phyloP scores from a whole-genome alignment of 2,329 filamentous ascomycete genomes.

The Diplodia sapinea region DNA sequence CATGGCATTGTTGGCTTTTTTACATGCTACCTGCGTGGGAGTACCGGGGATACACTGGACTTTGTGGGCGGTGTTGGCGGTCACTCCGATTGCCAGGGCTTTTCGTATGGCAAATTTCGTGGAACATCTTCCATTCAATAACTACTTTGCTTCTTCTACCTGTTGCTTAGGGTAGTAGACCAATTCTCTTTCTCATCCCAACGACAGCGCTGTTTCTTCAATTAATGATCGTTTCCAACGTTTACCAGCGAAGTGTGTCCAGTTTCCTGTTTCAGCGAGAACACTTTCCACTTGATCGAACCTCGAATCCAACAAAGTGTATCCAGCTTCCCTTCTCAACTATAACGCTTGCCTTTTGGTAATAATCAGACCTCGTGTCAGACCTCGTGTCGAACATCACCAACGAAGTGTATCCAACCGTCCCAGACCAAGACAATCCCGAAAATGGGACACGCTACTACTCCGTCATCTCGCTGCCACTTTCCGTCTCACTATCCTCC shows the following conservation, averaged over 20 bases:
- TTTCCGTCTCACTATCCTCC: background rate
- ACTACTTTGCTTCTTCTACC: background rate
- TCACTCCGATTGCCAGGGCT: background rate
- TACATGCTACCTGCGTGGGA: background rate
- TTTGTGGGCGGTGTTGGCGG: background rate
- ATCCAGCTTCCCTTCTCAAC: no score
- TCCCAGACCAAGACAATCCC: background rate
- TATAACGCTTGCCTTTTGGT: no score
- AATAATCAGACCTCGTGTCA: no score
- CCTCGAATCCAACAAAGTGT: no score
- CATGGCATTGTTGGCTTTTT: background rate
- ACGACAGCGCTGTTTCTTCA: background rate
- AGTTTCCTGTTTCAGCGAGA: no score
- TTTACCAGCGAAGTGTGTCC: no score
- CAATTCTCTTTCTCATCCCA: background rate
- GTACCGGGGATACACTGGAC: background rate
- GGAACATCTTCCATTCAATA: background rate
- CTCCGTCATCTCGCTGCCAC: no score
- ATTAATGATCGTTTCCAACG: background rate
- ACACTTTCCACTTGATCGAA: no score
- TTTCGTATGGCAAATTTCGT: background rate
- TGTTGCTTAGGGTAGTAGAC: background rate
- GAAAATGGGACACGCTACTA: background rate
- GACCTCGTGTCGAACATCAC: no score
- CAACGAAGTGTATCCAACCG: background rate